These are phyloP conservation scores for Pseudomassariella vexata DNA, from an alignment of 2,329 filamentous ascomycete genomes.

Conservation along the genomic window DNA sequence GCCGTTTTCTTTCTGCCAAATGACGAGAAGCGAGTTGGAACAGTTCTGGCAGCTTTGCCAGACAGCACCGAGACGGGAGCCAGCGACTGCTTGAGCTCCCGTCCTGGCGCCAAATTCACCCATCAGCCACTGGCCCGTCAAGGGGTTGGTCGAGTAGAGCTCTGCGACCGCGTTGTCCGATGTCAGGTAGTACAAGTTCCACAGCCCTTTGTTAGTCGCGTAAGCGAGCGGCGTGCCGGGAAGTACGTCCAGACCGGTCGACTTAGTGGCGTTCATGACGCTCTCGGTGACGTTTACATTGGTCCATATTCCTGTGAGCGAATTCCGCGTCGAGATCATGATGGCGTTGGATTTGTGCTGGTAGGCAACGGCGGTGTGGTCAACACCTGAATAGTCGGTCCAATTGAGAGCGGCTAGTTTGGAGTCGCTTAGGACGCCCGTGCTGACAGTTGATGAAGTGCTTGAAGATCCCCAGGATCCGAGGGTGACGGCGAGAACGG, in stretches of 20 bases:
- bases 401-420: conserved; percentile 9
- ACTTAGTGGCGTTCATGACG: conserved; percentile 5
- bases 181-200: conserved; percentile 10
- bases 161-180: conserved; percentile 7
- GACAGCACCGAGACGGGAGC: conserved; percentile 8
- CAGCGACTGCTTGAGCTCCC: conserved; percentile 3
- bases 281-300: conserved; percentile 7
- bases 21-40: conserved; percentile 9
- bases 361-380: conserved; percentile 9
- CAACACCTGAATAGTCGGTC: conserved; percentile 7
- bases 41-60: conserved; percentile 11
- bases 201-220: conserved; percentile 9
- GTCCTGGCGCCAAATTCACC: conserved; percentile 5
- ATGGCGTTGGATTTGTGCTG: conserved; percentile 7
- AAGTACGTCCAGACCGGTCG: conserved; percentile 7
- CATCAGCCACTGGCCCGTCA: conserved; percentile 3
- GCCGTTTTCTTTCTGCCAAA: conserved; percentile 9
- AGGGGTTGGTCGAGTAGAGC: conserved; percentile 7
- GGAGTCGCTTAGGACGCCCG: conserved; percentile 3
- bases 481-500: too few relatives aligned
- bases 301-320: conserved; percentile 5
- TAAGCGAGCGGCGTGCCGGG: conserved; percentile 9
- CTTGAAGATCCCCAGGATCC: too few relatives aligned
- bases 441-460: too few relatives aligned
- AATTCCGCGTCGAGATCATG: conserved; percentile 8